Evolutionary conservation across 2,329 filamentous ascomycete genomes (phyloP).

Genomic region (Myotisia sp.): DNA sequence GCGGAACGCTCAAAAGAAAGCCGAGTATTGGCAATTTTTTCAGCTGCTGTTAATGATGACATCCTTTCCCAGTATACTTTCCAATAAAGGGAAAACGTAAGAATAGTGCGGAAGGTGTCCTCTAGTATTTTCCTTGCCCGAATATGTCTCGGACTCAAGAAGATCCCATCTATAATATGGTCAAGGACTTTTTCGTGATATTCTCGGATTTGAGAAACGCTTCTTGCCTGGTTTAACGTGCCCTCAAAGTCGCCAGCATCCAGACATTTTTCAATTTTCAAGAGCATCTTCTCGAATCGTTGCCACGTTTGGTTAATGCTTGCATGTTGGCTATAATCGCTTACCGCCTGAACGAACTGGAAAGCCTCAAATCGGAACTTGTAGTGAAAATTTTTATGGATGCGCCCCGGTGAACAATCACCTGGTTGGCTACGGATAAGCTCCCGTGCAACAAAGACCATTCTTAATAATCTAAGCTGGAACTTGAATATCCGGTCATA

Average conservation of each 20-base stretch:
- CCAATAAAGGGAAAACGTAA: conserved; percentile 47
- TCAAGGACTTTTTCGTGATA: conserved; percentile 62
- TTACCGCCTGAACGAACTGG: conserved; percentile 60
- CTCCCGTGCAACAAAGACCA: conserved; percentile 60
- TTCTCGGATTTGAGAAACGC: conserved; percentile 52
- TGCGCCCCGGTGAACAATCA: conserved; percentile 10
- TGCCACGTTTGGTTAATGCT: conserved; percentile 63
- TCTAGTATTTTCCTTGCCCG: conserved; percentile 60
- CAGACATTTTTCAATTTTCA: conserved; percentile 47
- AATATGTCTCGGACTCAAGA: conserved; percentile 61
- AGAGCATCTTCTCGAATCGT: conserved; percentile 52
- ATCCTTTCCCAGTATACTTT: conserved; percentile 12
- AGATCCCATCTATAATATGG: conserved; percentile 56
- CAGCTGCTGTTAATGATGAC: background rate
- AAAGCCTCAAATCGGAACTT: conserved; percentile 63
- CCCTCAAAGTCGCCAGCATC: conserved; percentile 31
- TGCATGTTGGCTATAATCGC: conserved; percentile 65
- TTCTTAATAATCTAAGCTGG: conserved; percentile 59
- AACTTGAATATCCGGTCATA: conserved; percentile 79
- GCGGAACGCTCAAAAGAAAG: conserved; percentile 15
- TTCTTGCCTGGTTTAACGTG: conserved; percentile 39
- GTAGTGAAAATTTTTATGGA: conserved; percentile 31
- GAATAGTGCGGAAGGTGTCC: conserved; percentile 58
- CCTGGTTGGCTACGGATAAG: conserved; percentile 41
- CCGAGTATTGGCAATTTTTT: background rate